These are phyloP conservation scores for Boletus reticulatus DNA, from an alignment of 768 basidiomycete species.

Conservation along the genomic window DNA sequence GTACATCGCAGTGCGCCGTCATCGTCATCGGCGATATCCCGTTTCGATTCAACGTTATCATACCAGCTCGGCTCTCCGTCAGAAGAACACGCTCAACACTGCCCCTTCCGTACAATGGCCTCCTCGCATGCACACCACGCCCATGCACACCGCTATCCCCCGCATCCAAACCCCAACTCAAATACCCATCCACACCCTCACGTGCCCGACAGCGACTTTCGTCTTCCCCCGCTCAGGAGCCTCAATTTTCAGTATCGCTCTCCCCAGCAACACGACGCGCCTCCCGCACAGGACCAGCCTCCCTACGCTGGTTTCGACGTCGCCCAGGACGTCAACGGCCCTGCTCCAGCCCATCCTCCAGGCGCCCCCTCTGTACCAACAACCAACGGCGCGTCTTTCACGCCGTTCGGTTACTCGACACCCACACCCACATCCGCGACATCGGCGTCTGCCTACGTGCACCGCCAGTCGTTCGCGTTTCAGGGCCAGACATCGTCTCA, in stretches of 20 bases:
- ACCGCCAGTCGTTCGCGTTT: conserved; percentile 22
- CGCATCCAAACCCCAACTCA: conserved; percentile 13
- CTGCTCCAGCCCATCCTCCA: background rate
- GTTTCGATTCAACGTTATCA: conserved; percentile 14
- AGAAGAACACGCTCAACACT: conserved; percentile 2
- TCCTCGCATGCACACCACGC: conserved; percentile 39
- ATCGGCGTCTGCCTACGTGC: conserved; percentile 16
- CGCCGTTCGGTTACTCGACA: conserved; percentile 21
- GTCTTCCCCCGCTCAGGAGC: conserved; percentile 71
- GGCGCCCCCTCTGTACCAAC: background rate
- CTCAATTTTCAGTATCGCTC: conserved; percentile 57
- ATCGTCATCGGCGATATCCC: conserved; percentile 20
- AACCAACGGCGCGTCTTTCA: conserved; percentile 17
- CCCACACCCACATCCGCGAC: conserved; percentile 24
- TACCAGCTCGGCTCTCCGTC: background rate
- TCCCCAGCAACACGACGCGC: conserved; percentile 25
- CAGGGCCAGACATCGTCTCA: conserved; percentile 17
- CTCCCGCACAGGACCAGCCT: conserved; percentile 6
- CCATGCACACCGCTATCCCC: conserved; percentile 29
- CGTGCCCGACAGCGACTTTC: conserved; percentile 44
- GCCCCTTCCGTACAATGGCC: conserved; percentile 36
- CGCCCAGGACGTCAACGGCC: conserved; percentile 14
- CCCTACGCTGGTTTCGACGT: conserved; percentile 19
- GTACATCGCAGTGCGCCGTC: conserved; percentile 14
- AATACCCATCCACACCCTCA: conserved; percentile 35